Evolutionary conservation across 441 rosid genomes (phyloP).

Genomic region (Pelargonium fulgidum): DNA sequence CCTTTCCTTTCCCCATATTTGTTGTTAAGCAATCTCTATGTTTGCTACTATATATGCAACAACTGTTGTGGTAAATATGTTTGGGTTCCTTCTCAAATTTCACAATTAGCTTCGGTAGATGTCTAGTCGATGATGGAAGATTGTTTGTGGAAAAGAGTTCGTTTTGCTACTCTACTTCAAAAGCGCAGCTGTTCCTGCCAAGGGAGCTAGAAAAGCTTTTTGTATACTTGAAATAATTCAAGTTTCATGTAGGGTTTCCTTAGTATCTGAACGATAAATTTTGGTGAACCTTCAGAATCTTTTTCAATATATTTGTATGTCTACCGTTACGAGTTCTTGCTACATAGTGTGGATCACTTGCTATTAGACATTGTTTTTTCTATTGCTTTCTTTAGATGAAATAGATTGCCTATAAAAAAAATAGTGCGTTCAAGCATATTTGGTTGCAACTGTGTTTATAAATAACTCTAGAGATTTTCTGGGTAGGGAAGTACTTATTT

Average conservation of each 20-base stretch:
- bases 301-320: background rate
- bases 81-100: slow-evolving; percentile 15
- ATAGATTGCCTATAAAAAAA: too few species aligned
- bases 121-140: slow-evolving; percentile 2
- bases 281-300: background rate
- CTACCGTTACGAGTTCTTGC: background rate
- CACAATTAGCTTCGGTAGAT: slow-evolving; percentile 8
- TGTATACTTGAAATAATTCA: slow-evolving; percentile 6
- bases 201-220: slow-evolving; percentile 5
- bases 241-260: background rate
- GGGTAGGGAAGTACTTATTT: too few species aligned
- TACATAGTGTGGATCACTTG: background rate
- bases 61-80: background rate
- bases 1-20: background rate
- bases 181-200: slow-evolving; percentile 2
- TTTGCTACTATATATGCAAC: slow-evolving; percentile 10
- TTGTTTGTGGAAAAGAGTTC: slow-evolving; percentile 9
- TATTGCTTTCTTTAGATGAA: too few species aligned
- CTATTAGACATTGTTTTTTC: background rate
- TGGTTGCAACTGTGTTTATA: too few species aligned
- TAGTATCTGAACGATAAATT: background rate
- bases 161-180: slow-evolving; percentile 7
- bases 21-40: slow-evolving; percentile 8
- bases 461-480: too few species aligned
- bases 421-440: too few species aligned